phyloP scores from a whole-genome alignment of 1,139 yeast genomes.

The Yamadazyma blattariae region DNA sequence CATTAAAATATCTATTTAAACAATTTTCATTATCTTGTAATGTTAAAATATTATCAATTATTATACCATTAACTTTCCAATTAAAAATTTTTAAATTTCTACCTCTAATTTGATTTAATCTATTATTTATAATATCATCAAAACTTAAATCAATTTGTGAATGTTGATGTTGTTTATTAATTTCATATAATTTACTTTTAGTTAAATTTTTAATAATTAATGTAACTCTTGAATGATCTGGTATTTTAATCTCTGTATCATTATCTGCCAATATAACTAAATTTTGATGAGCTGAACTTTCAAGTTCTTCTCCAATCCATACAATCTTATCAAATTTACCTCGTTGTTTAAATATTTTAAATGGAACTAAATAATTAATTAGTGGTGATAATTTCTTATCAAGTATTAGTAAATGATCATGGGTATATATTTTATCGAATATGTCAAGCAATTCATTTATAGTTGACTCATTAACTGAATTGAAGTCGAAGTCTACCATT shows the following conservation, averaged over 20 bases:
- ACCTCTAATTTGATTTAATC: slow-evolving; percentile 13
- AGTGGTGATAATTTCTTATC: slow-evolving; percentile 54
- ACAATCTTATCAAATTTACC: slow-evolving; percentile 59
- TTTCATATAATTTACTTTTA: slow-evolving; percentile 25
- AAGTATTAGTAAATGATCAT: slow-evolving; percentile 48
- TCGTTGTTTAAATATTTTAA: slow-evolving; percentile 50
- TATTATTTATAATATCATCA: slow-evolving; percentile 14
- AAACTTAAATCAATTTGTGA: slow-evolving; percentile 18
- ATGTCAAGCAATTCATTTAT: slow-evolving; percentile 21
- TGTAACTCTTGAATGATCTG: slow-evolving; percentile 16
- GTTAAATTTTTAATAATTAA: slow-evolving; percentile 32
- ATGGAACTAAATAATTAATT: slow-evolving; percentile 60
- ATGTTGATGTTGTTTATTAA: slow-evolving; percentile 19
- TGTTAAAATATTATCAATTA: slow-evolving; percentile 24
- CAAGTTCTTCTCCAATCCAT: slow-evolving; percentile 46
- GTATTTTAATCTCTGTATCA: slow-evolving; percentile 11
- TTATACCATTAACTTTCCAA: slow-evolving; percentile 34
- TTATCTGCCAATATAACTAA: slow-evolving; percentile 35
- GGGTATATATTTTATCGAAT: slow-evolving; percentile 26
- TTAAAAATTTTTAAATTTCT: slow-evolving; percentile 20
- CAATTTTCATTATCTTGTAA: slow-evolving; percentile 18
- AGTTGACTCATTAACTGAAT: slow-evolving; percentile 17
- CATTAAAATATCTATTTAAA: slow-evolving; percentile 29
- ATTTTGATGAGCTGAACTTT: slow-evolving; percentile 22
- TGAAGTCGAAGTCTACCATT: slow-evolving; percentile 4